Base-by-base conservation (phyloP, 208 protist genomes). In the Leishmania guyanensis region DNA sequence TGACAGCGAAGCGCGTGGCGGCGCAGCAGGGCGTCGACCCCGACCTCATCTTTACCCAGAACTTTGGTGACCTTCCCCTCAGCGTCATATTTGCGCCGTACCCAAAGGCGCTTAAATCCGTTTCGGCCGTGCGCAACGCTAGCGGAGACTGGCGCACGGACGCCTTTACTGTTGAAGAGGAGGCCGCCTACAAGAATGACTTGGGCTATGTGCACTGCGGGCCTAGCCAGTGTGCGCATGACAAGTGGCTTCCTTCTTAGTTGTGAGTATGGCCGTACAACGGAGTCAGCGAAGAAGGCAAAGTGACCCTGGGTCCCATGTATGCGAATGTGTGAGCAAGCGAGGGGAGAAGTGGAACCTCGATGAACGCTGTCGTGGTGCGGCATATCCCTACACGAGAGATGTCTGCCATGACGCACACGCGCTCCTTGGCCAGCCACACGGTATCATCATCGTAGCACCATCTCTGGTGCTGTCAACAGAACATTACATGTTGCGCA, bases 111-210 rank as follows among this genome's bases (percentile, higher is more conserved):
- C 84, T 97, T 48, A 88, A 93, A 48, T 89, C 92, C 0, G 66
- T 97, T 26, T 78, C 89, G 5, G 86, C 87, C 3, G 75, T 91
- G 77, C 91, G 94, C 60, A 91, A 93, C 72, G 91, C 87, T 0
- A 97, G 94, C 76, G 94, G 94, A 0, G 91, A 97, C 79, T 97
- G 94, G 93, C 86, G 88, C 56, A 83, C 86, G 29, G 94, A 97
- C 77, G 94, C 92, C 62, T 97, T 97, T 78, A 91, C 91, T 1
- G 70, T 56, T 17, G 91, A 96, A 33, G 94, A 97, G 77, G 94
- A 97, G 83, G 80, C 79, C 56, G 78, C 88, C 62, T 97, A 97
- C 88, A 97, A 97, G 84, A 86, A 77, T 12, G 94, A 97, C 53
- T 78, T 96, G 64, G 88, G 90, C 14, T 95, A 90, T 78, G 83